A percentile compares a stretch with the other conserved stretches of the same genome.
Evolutionary conservation across 768 basidiomycete species (phyloP).

Genomic region (Steccherinum ochraceum): DNA sequence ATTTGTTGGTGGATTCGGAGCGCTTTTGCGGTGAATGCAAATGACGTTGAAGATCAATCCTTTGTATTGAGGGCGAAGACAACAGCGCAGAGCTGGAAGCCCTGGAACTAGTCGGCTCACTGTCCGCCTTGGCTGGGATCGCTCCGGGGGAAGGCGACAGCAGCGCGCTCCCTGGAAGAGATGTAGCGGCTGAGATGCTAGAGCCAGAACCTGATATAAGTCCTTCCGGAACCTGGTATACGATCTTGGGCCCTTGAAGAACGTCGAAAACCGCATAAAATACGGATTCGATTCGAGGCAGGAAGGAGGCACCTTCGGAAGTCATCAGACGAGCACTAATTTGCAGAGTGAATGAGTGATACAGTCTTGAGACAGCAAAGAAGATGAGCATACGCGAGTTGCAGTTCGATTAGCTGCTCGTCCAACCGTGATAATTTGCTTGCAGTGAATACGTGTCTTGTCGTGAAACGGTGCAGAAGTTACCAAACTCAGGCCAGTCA

Average conservation of each 20-base stretch:
- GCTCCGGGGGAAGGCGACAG: constrained; percentile 29
- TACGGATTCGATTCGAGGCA: constrained; percentile 75
- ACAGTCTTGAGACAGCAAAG: not conserved
- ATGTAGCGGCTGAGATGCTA: constrained; percentile 2
- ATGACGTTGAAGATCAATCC: constrained; percentile 34
- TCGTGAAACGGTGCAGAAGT: no score
- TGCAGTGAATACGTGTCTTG: no score
- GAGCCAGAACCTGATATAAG: constrained; percentile 49
- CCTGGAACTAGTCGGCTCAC: constrained; percentile 34
- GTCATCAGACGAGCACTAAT: constrained; percentile 26
- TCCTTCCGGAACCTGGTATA: constrained; percentile 91
- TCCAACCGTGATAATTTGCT: no score
- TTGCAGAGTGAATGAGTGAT: not conserved
- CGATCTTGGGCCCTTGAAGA: constrained; percentile 78
- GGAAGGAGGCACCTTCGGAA: constrained; percentile 59
- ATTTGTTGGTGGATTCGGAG: constrained; percentile 32
- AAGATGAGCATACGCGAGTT: not conserved
- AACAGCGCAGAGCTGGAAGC: constrained; percentile 44
- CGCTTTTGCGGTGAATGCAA: constrained; percentile 21
- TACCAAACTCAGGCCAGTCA: no score
- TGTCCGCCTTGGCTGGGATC: constrained; percentile 22
- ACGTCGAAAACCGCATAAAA: constrained; percentile 95
- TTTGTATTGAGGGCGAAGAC: constrained; percentile 39
- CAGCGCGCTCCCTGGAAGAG: constrained; percentile 9
- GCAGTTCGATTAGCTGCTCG: no score